phyloP scores from a whole-genome alignment of 192 early-diverging fungal species.

The Spizellomyces punctatus region DNA sequence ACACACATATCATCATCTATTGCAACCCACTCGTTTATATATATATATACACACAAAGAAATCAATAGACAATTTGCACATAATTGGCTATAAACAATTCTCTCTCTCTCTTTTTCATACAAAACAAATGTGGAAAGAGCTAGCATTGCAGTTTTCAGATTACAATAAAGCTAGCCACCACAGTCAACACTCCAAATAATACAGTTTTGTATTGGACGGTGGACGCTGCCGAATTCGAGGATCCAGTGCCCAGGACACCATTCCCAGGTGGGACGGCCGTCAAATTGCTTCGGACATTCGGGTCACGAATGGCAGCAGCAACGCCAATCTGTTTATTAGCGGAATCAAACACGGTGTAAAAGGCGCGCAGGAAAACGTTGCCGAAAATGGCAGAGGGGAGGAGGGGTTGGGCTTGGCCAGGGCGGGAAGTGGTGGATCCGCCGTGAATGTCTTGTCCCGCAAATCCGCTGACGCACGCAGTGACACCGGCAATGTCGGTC shows the following conservation, averaged over 20 bases:
- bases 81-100: no score
- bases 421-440: not conserved
- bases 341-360: conserved; percentile 48
- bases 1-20: no score
- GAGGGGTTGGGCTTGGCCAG: not conserved
- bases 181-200: no score
- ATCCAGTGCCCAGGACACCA: not conserved
- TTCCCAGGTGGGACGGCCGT: not conserved
- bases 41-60: no score
- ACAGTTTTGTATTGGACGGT: no score
- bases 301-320: conserved; percentile 26
- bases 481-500: conserved; percentile 1
- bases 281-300: conserved; percentile 1
- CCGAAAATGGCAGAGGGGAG: conserved; percentile 39
- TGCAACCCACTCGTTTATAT: no score
- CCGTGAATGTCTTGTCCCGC: conserved; percentile 28
- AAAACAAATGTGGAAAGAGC: no score
- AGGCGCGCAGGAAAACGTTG: conserved; percentile 41
- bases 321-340: conserved; percentile 24
- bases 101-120: no score
- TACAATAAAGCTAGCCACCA: no score
- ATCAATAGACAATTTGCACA: no score
- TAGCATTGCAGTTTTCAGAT: no score
- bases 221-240: not conserved
- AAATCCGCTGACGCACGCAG: conserved; percentile 30